A percentile compares a stretch with the other conserved stretches of the same genome.
Evolutionary conservation across 2,329 filamentous ascomycete species (phyloP).

Genomic region (Seiridium cupressi): DNA sequence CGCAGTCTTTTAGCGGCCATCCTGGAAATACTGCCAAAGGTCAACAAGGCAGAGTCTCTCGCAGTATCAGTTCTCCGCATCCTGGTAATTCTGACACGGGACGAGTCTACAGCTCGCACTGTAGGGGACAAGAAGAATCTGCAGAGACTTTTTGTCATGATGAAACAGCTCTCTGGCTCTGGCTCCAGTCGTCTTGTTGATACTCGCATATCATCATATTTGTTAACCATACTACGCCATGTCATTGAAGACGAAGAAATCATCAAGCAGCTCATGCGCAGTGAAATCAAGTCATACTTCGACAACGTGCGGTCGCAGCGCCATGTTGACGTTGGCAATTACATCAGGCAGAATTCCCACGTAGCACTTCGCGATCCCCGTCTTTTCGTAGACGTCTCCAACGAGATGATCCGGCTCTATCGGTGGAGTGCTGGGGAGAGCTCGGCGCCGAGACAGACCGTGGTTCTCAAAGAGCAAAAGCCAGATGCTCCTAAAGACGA

Average conservation of each 20-base stretch:
- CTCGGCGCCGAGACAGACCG: slow-evolving; percentile 25
- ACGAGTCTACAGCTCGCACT: slow-evolving; percentile 68
- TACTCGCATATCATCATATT: slow-evolving; percentile 53
- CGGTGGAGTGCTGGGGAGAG: slow-evolving; percentile 49
- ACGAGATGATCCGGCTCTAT: slow-evolving; percentile 76
- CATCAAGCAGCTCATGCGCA: slow-evolving; percentile 86
- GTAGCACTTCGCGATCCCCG: slow-evolving; percentile 78
- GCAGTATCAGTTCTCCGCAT: slow-evolving; percentile 82
- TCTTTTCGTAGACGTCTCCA: slow-evolving; percentile 82
- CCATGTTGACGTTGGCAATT: slow-evolving; percentile 67
- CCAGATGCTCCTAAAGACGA: slow-evolving; percentile 32
- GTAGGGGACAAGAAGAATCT: slow-evolving; percentile 88
- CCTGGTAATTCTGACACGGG: slow-evolving; percentile 82
- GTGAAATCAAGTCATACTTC: slow-evolving; percentile 80
- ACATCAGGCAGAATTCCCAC: slow-evolving; percentile 74
- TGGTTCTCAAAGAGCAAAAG: slow-evolving; percentile 40
- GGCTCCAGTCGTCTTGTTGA: slow-evolving; percentile 71
- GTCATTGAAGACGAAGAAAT: slow-evolving; percentile 92
- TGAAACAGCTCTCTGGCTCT: slow-evolving; percentile 82
- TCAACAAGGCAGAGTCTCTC: slow-evolving; percentile 83
- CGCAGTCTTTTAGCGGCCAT: slow-evolving; percentile 70
- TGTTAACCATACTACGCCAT: slow-evolving; percentile 86
- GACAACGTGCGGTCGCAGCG: slow-evolving; percentile 54
- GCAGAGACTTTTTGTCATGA: slow-evolving; percentile 89
- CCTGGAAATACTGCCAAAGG: slow-evolving; percentile 78